A percentile compares a stretch with the other conserved stretches of the same genome.
These are phyloP conservation scores for Jaapia argillacea DNA, from an alignment of 768 basidiomycete species.

Conservation along the genomic window DNA sequence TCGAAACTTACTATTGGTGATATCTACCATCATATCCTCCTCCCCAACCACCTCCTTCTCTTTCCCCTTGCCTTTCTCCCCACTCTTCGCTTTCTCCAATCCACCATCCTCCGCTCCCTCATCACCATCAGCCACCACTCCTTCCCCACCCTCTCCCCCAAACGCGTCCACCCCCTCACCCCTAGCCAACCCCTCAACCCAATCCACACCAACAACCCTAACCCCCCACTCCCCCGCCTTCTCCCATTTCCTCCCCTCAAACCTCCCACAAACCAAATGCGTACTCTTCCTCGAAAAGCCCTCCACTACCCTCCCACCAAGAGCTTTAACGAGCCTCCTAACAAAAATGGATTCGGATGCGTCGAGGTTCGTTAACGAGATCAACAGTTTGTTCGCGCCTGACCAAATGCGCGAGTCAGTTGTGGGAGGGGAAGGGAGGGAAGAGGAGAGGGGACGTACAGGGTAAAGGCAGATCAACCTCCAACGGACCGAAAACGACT, in stretches of 20 bases:
- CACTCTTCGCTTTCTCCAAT: neutral
- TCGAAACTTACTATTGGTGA: conserved; percentile 31
- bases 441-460: conserved; percentile 26
- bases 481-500: conserved; percentile 60
- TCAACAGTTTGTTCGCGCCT: conserved; percentile 46
- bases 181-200: conserved; percentile 53
- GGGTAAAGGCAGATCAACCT: conserved; percentile 42
- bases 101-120: neutral
- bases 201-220: conserved; percentile 59
- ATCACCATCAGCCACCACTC: neutral
- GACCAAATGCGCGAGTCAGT: neutral
- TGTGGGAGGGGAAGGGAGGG: neutral
- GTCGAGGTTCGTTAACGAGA: conserved; percentile 74
- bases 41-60: conserved; percentile 16
- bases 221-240: conserved; percentile 76
- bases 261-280: conserved; percentile 71
- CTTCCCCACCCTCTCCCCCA: neutral
- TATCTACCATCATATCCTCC: conserved; percentile 26
- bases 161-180: conserved; percentile 5
- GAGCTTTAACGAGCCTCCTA: conserved; percentile 51
- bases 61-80: conserved; percentile 22
- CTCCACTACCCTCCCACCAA: conserved; percentile 42
- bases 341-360: conserved; percentile 59
- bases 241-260: conserved; percentile 61
- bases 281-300: conserved; percentile 63